These are phyloP conservation scores for Ophiostoma piceae DNA, from an alignment of 2,329 filamentous ascomycete genomes.

Conservation along the genomic window DNA sequence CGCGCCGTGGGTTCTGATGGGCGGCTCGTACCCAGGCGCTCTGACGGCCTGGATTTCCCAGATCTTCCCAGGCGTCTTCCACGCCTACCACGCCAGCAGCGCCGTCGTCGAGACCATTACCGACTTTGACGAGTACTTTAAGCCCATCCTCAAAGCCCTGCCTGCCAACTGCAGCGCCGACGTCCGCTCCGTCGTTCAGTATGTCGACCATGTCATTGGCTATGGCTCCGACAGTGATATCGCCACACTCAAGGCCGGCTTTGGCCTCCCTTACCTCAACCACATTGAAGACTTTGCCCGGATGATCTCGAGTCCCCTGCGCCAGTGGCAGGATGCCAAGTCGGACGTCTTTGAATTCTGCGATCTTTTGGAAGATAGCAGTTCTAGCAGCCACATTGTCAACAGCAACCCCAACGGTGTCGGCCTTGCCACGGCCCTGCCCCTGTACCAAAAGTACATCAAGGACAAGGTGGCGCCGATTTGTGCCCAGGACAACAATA, in stretches of 20 bases:
- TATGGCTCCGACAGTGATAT: not conserved
- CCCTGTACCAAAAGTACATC: slow-evolving; percentile 47
- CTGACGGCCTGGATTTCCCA: slow-evolving; percentile 49
- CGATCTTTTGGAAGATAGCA: slow-evolving; percentile 33
- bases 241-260: slow-evolving; percentile 32
- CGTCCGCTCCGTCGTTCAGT: slow-evolving; percentile 44
- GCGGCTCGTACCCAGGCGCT: slow-evolving; percentile 53
- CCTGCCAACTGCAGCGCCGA: slow-evolving; percentile 53
- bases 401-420: slow-evolving; percentile 39
- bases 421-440: slow-evolving; percentile 45
- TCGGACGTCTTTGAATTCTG: slow-evolving; percentile 46
- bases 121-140: slow-evolving; percentile 53
- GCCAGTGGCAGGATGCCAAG: slow-evolving; percentile 47
- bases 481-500: slow-evolving; percentile 40
- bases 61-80: slow-evolving; percentile 49
- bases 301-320: slow-evolving; percentile 29
- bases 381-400: slow-evolving; percentile 31
- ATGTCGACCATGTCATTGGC: not conserved
- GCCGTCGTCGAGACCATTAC: slow-evolving; percentile 50
- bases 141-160: slow-evolving; percentile 49
- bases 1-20: slow-evolving; percentile 52
- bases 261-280: slow-evolving; percentile 40
- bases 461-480: slow-evolving; percentile 41
- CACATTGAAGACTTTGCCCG: slow-evolving; percentile 41
- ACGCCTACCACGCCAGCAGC: slow-evolving; percentile 53